A percentile compares a stretch with the other conserved stretches of the same genome.
phyloP scores from a whole-genome alignment of 1,139 yeast species.

The Meyerozyma guilliermondii region DNA sequence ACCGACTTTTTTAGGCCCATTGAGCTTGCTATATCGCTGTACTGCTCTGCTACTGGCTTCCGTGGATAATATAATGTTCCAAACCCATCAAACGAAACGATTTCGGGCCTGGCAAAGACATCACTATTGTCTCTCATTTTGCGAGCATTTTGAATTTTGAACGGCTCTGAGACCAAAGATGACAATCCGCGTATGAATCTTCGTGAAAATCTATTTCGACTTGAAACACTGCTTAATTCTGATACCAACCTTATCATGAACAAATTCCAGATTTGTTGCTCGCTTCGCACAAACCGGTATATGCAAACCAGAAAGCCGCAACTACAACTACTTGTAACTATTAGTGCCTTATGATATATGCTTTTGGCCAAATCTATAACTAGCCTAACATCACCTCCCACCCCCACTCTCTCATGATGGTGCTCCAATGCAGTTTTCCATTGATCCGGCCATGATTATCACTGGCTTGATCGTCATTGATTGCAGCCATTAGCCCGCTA shows the following conservation, averaged over 20 bases:
- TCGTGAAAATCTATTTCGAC: background rate
- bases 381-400: slow-evolving; percentile 60
- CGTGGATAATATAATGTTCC: slow-evolving; percentile 59
- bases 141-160: slow-evolving; percentile 19
- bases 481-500: slow-evolving; percentile 41
- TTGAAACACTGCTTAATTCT: background rate
- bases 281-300: too few relatives aligned
- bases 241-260: background rate
- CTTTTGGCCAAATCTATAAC: background rate
- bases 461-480: slow-evolving; percentile 17
- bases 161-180: slow-evolving; percentile 20
- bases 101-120: slow-evolving; percentile 37
- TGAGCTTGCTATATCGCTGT: slow-evolving; percentile 38
- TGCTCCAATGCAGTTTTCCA: slow-evolving; percentile 61
- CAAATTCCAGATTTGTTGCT: background rate
- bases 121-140: slow-evolving; percentile 26
- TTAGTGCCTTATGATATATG: background rate
- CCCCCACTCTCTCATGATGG: slow-evolving; percentile 69
- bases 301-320: too few relatives aligned
- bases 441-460: slow-evolving; percentile 38
- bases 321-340: too few relatives aligned
- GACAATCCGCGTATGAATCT: background rate
- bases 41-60: slow-evolving; percentile 49
- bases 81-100: slow-evolving; percentile 64
- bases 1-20: slow-evolving; percentile 37